phyloP scores from a whole-genome alignment of 1,284 basidiomycete species.

The Pseudozyma tsukubaensis region DNA sequence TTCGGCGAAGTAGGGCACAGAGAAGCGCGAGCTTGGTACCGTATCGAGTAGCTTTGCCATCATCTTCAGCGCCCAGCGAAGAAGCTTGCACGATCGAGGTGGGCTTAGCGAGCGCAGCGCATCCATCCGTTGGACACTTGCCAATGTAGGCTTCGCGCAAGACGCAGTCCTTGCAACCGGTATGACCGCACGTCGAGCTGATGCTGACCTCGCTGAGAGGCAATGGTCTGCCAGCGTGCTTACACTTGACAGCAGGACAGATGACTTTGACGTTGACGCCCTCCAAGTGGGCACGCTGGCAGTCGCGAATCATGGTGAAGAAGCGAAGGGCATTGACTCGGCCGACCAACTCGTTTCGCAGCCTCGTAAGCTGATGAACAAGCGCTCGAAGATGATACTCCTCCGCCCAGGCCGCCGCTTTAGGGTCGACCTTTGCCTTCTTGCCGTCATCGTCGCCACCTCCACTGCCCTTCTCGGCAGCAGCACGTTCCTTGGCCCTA shows the following conservation, averaged over 20 bases:
- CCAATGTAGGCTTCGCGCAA: constrained; percentile 54
- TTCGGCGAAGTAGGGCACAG: constrained; percentile 82
- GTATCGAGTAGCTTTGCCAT: constrained; percentile 77
- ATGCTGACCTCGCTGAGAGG: constrained; percentile 44
- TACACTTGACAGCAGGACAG: constrained; percentile 45
- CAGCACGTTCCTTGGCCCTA: constrained; percentile 37
- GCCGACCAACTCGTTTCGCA: constrained; percentile 54
- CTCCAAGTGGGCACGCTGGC: constrained; percentile 50
- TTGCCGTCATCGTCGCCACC: constrained; percentile 37
- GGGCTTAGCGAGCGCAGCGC: constrained; percentile 50
- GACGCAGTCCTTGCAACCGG: constrained; percentile 48
- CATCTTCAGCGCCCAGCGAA: constrained; percentile 50
- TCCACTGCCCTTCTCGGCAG: constrained; percentile 30
- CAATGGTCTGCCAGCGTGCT: constrained; percentile 20
- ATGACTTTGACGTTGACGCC: constrained; percentile 33
- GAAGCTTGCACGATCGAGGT: constrained; percentile 52
- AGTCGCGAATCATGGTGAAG: constrained; percentile 55
- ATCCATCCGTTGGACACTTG: constrained; percentile 49
- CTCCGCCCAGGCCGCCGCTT: constrained; percentile 48
- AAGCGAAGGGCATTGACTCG: constrained; percentile 56
- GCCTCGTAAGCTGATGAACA: constrained; percentile 51
- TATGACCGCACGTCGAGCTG: constrained; percentile 55
- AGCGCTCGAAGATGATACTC: constrained; percentile 49
- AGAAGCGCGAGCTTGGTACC: constrained; percentile 89
- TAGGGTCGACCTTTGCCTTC: constrained; percentile 32